Percentiles rank a stretch among this genome's conserved stretches.
phyloP scores from a whole-genome alignment of 73 alveolate species.

The Paramecium caudatum region DNA sequence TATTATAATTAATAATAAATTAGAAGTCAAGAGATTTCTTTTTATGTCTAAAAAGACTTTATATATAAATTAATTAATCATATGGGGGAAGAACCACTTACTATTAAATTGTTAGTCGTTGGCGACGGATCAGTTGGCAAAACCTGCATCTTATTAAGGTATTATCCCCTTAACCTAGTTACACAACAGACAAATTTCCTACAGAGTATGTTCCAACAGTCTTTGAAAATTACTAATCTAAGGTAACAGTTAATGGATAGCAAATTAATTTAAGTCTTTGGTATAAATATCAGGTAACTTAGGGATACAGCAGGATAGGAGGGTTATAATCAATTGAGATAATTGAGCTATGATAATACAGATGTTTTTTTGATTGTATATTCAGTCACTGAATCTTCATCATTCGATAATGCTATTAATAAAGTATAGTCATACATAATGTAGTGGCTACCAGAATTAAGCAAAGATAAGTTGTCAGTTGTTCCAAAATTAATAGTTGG shows the following conservation, averaged over 20 bases:
- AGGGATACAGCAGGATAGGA: slow-evolving; percentile 92
- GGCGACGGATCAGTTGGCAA: slow-evolving; percentile 90
- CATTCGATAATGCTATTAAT: slow-evolving; percentile 79
- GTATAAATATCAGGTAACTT: slow-evolving; percentile 33
- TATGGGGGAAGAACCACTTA: slow-evolving; percentile 47
- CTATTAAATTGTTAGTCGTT: slow-evolving; percentile 82
- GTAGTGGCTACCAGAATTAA: slow-evolving; percentile 85
- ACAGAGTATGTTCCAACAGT: slow-evolving; percentile 86
- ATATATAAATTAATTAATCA: too few relatives aligned
- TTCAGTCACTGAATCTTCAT: slow-evolving; percentile 80
- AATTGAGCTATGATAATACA: slow-evolving; percentile 82
- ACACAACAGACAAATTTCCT: slow-evolving; percentile 84
- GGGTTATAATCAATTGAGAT: slow-evolving; percentile 84
- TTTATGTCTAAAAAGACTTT: too few relatives aligned
- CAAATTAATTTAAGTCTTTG: slow-evolving; percentile 81
- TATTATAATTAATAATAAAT: background rate
- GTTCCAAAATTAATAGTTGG: slow-evolving; percentile 85
- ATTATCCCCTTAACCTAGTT: background rate
- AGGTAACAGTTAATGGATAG: slow-evolving; percentile 74
- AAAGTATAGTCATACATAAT: slow-evolving; percentile 65
- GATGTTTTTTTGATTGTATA: slow-evolving; percentile 86
- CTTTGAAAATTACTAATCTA: slow-evolving; percentile 82
- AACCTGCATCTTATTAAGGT: slow-evolving; percentile 83
- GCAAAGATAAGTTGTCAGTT: slow-evolving; percentile 68
- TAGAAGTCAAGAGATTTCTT: background rate